Evolutionary conservation across 129 eudicot genomes (phyloP), one percentile per base, ranked within the genome.

Genomic region (Chrysanthemum lavandulifolium): DNA sequence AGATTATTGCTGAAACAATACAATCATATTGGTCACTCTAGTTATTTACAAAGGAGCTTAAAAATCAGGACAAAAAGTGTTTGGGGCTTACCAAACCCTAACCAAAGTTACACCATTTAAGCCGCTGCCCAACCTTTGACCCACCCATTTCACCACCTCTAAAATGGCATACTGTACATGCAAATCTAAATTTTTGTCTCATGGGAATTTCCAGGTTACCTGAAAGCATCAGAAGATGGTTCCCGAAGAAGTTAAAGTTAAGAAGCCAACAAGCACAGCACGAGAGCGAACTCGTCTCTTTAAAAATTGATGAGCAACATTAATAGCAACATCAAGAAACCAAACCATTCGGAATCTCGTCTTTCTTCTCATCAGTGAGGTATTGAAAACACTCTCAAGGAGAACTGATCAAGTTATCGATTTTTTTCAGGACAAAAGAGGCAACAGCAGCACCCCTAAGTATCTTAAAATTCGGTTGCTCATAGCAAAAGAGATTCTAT

Each of bases 271-370:
- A 85, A 73, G 78, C 82, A 40, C 95, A 85, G 57, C 88, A 85
- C 55, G 98, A 92, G 71, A 85, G 96, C 68, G 98, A 92, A 81
- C 83, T 87, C n/a, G 88, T 85, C 45, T 78, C 92, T 14, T 72
- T 92, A 65, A 89, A 78, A 73, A 73, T 65, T 2, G 86, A 89
- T 71, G 91, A 82, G 23, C 88, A 81, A 73, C 83, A 19, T 72
- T 72, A 73, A 78, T 80, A 79, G 73, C 69, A 59, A 25, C 58
- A 65, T 15, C 19, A 33, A 31, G 4, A 36, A 54, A 70, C 36
- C 52, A 18, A 47, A 74, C 13, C 16, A 14, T 21, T 14, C 63
- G 10, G 16, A 10, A 69, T n/a, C 40, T 3, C 25, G 5, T 61
- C 19, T 70, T 15, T 27, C 59, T 52, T 43, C 4, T 3, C 58